These are phyloP conservation scores for Macadamia integrifolia DNA, from an alignment of 164 flowering plant genomes.

Conservation along the genomic window DNA sequence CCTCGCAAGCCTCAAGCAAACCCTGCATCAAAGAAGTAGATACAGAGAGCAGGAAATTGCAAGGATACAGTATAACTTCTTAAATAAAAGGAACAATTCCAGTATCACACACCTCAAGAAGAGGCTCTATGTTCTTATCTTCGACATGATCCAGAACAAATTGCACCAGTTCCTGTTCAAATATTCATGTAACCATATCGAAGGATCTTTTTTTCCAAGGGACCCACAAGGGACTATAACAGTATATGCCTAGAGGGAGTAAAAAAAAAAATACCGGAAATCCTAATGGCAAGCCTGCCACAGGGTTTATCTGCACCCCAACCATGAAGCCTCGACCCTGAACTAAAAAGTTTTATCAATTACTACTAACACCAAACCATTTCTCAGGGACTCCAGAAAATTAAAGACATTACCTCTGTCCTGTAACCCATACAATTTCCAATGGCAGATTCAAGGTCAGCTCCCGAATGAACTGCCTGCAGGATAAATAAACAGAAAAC, in stretches of 20 bases:
- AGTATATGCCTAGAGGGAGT: slow-evolving; percentile 1
- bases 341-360: slow-evolving; percentile 9
- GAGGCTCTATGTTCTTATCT: slow-evolving; percentile 75
- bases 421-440: slow-evolving; percentile 88
- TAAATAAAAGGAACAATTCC: background rate
- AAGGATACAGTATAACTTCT: background rate
- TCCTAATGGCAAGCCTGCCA: slow-evolving; percentile 79
- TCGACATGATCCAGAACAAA: slow-evolving; percentile 79
- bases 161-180: slow-evolving; percentile 60
- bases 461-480: slow-evolving; percentile 99
- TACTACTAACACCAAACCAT: background rate
- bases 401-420: slow-evolving; percentile 51
- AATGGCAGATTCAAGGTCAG: slow-evolving; percentile 95
- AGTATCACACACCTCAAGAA: slow-evolving; percentile 67
- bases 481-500: slow-evolving; percentile 10
- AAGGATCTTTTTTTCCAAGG: background rate
- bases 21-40: slow-evolving; percentile 43
- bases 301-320: slow-evolving; percentile 85
- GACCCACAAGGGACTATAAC: background rate
- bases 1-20: slow-evolving; percentile 87
- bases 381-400: background rate
- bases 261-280: slow-evolving; percentile 47
- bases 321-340: slow-evolving; percentile 99
- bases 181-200: slow-evolving; percentile 5
- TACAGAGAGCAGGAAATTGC: slow-evolving; percentile 3